Evolutionary conservation across 257 asterid species (phyloP), one percentile per base, ranked within the genome.

Genomic region (Nyctanthes arbortristis): DNA sequence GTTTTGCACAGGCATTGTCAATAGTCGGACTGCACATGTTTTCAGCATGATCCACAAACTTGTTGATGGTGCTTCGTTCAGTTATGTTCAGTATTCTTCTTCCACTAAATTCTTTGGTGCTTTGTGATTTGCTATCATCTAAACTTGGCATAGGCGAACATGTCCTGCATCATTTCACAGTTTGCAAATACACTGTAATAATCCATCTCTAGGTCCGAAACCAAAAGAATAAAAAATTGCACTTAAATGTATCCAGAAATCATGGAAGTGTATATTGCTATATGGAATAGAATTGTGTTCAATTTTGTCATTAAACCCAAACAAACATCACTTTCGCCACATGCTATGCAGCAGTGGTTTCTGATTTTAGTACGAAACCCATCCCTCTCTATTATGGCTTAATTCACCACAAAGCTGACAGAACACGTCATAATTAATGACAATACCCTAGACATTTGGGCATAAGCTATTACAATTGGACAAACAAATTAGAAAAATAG

Each of bases 151-250:
- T 56, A 56, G 77, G 62, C 33, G 9, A 43, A 54, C 35, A 66
- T 63, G 82, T 76, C 85, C 92, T 84, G 86, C 73, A 78, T 72
- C 66, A 75, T 63, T 68, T 24, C 25, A 68, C 25, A 37, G 64
- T 56, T 61, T 28, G 5, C 69, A 75, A 62, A 59, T 47, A 54
- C 34, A 20, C 37, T 28, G 14, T 40, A 4, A 39, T 39, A 2
- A 5, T 14, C 16, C 3, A 29, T 12, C 47, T 43, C 4, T 20
- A 14, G 49, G 49, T 11, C 49, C 27, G 32, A 63, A 47, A 33
- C 45, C 33, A 18, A 6, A 60, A 73, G 83, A 75, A 89, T n/a
- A n/a, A 22, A 27, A 16, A 64, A 40, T 20, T 25, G 35, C 14
- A 4, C 35, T 18, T n/a, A 12, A 32, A 32, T 32, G 35, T 32